Percentiles rank a stretch among this genome's conserved stretches.
Conservation (phyloP, 305 asterid genomes). For the Fraxinus latifolia region DNA sequence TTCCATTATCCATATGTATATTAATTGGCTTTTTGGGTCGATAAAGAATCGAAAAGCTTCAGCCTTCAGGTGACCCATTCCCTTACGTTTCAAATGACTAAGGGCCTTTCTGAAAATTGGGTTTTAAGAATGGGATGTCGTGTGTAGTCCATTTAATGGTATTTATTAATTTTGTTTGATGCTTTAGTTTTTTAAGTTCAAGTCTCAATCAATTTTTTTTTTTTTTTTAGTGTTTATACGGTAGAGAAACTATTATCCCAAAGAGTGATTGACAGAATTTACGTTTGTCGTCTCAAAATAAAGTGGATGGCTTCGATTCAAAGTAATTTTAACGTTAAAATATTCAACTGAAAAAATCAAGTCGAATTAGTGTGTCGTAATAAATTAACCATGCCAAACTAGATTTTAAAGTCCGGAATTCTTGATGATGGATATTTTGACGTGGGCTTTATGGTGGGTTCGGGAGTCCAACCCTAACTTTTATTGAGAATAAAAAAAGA, state of each 20-base stretch:
- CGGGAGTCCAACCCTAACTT: too few species aligned
- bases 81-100: neutral
- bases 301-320: neutral
- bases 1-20: neutral
- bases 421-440: too few species aligned
- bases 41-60: neutral
- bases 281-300: neutral
- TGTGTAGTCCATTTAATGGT: neutral
- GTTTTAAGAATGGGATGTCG: neutral
- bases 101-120: neutral
- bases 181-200: neutral
- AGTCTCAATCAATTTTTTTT: neutral
- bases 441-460: too few species aligned
- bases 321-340: too few species aligned
- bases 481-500: too few species aligned
- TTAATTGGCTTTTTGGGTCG: neutral
- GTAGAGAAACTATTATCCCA: neutral
- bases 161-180: neutral
- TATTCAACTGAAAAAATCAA: too few species aligned
- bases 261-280: neutral
- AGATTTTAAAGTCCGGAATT: too few species aligned
- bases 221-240: too few species aligned
- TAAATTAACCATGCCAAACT: too few species aligned
- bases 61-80: neutral
- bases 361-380: too few species aligned